These are phyloP conservation scores for Dysphania ambrosioides DNA, from an alignment of 148 eudicot species.

Conservation along the genomic window DNA sequence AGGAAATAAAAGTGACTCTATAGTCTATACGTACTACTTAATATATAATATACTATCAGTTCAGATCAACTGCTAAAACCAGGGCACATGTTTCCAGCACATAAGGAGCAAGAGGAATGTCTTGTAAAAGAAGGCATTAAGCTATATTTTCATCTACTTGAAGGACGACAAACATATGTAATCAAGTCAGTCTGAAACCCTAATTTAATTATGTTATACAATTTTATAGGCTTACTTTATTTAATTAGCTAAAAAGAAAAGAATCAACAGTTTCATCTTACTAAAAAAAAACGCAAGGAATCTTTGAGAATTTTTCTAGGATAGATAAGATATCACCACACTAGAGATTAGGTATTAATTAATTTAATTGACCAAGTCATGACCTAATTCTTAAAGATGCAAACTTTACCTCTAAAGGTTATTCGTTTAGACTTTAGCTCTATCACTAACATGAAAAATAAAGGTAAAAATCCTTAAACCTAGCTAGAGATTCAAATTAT, in stretches of 20 bases:
- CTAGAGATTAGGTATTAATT: too few species aligned
- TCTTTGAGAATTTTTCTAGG: not conserved
- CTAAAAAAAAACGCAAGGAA: not conserved
- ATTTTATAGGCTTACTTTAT: not conserved
- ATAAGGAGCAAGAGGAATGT: constrained; percentile 7
- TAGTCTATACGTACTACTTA: too few species aligned
- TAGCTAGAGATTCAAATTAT: too few species aligned
- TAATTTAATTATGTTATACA: not conserved
- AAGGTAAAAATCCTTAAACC: too few species aligned
- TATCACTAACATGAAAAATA: not conserved
- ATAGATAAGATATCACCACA: not conserved
- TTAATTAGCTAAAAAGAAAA: not conserved
- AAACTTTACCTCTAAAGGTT: not conserved
- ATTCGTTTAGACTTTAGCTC: not conserved
- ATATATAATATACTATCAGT: too few species aligned
- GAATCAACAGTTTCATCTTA: not conserved
- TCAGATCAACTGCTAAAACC: too few species aligned
- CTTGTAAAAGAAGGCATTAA: not conserved
- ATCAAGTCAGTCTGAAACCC: not conserved
- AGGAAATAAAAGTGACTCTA: too few species aligned
- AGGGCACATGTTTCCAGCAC: constrained; percentile 10
- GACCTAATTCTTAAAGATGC: not conserved
- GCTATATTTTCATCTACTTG: not conserved
- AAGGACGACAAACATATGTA: not conserved
- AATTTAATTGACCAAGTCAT: not conserved